phyloP scores from a whole-genome alignment of 2,329 filamentous ascomycete species.

The Cladophialophora immunda region DNA sequence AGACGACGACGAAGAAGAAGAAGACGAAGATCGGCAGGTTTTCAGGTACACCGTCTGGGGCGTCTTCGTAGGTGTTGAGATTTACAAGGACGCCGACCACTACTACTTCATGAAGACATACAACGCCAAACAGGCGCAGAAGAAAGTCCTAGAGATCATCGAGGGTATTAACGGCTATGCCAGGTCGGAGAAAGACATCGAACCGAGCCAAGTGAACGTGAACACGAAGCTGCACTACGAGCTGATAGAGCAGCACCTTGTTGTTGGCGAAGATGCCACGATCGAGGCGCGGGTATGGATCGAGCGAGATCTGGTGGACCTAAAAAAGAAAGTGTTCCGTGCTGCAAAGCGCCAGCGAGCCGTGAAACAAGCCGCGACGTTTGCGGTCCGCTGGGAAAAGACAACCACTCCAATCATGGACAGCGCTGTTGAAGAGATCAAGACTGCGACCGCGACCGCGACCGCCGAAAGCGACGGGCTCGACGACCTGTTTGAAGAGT shows the following conservation, averaged over 20 bases:
- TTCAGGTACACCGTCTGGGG: slow-evolving; percentile 33
- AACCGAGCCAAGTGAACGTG: slow-evolving; percentile 17
- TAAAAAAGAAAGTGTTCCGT: slow-evolving; percentile 28
- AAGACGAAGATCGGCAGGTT: slow-evolving; percentile 20
- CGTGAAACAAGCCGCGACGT: slow-evolving; percentile 20
- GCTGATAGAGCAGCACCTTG: slow-evolving; percentile 33
- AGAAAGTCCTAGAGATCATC: slow-evolving; percentile 22
- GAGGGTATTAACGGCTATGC: slow-evolving; percentile 8
- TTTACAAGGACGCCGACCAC: slow-evolving; percentile 28
- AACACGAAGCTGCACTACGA: slow-evolving; percentile 16
- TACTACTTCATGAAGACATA: slow-evolving; percentile 29
- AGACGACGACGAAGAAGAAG: background rate
- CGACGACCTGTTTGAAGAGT: slow-evolving; percentile 7
- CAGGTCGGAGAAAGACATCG: slow-evolving; percentile 14
- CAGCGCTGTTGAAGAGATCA: slow-evolving; percentile 5
- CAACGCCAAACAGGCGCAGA: slow-evolving; percentile 20
- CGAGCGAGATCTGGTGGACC: slow-evolving; percentile 30
- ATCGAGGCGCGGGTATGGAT: slow-evolving; percentile 33
- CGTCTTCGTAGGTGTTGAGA: slow-evolving; percentile 25
- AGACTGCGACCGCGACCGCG: slow-evolving; percentile 7
- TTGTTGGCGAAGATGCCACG: slow-evolving; percentile 26
- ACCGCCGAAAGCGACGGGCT: slow-evolving; percentile 19
- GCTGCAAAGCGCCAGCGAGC: slow-evolving; percentile 25
- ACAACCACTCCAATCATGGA: slow-evolving; percentile 19
- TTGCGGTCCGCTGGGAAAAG: slow-evolving; percentile 37